Evolutionary conservation across 306 rosid genomes (phyloP).

Genomic region (Corylus avellana): DNA sequence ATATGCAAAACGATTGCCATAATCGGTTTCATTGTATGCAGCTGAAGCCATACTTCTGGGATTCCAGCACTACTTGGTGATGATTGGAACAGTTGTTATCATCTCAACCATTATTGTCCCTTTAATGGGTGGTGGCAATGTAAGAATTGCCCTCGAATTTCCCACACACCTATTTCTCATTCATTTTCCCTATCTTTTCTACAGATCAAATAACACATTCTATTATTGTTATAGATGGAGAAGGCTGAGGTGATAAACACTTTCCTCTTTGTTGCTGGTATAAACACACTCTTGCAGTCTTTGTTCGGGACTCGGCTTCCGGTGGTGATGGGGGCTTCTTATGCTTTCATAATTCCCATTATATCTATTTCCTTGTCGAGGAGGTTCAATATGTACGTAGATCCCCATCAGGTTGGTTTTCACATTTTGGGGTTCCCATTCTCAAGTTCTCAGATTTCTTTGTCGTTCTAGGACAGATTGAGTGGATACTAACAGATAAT

Average conservation of each 20-base stretch:
- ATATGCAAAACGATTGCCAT: neutral
- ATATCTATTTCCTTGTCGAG: constrained; percentile 51
- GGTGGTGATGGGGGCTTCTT: constrained; percentile 73
- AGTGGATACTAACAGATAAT: neutral
- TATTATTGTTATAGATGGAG: constrained; percentile 53
- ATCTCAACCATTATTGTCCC: constrained; percentile 65
- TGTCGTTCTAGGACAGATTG: neutral
- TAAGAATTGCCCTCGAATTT: constrained; percentile 27
- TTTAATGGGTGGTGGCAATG: constrained; percentile 91
- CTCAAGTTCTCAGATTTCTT: neutral
- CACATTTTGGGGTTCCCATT: constrained; percentile 5
- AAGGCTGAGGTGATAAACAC: constrained; percentile 83
- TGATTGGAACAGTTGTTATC: constrained; percentile 73
- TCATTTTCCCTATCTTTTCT: neutral
- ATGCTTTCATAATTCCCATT: constrained; percentile 67
- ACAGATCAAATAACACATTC: constrained; percentile 1
- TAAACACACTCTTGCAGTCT: constrained; percentile 74
- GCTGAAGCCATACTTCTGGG: constrained; percentile 73
- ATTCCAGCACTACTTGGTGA: constrained; percentile 76
- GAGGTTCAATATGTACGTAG: constrained; percentile 43
- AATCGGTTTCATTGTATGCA: constrained; percentile 23
- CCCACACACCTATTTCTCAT: neutral
- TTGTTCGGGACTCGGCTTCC: constrained; percentile 82
- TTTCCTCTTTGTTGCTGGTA: constrained; percentile 68
- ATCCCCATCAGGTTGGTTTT: constrained; percentile 67